Conservation (phyloP, 129 eudicot genomes). For the Oenanthe sinensis region DNA sequence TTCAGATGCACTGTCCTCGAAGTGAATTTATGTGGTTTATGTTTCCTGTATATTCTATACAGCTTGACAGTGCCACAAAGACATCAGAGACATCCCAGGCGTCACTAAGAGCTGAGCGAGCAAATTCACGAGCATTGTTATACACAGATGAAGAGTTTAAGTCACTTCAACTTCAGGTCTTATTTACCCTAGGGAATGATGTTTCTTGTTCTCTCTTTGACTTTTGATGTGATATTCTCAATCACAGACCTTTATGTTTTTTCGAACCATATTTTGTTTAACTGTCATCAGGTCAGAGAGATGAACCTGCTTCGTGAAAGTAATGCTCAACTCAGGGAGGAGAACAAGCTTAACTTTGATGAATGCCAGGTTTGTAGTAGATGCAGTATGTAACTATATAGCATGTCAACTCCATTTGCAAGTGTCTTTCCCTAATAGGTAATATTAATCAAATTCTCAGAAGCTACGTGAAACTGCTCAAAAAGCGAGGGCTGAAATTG, state of each 20-base stretch:
- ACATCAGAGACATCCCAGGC: conserved; percentile 68
- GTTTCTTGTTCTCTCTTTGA: neutral
- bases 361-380: conserved; percentile 55
- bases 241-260: neutral
- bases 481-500: conserved; percentile 34
- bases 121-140: conserved; percentile 46
- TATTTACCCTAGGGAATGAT: neutral
- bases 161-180: conserved; percentile 67
- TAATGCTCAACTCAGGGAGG: conserved; percentile 84
- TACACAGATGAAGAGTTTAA: conserved; percentile 84
- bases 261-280: neutral
- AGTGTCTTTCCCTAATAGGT: neutral
- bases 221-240: neutral
- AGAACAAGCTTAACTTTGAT: conserved; percentile 70
- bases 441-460: conserved; percentile 5
- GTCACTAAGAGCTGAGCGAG: conserved; percentile 56
- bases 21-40: neutral
- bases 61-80: conserved; percentile 74
- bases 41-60: neutral
- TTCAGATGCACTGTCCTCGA: neutral
- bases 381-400: neutral
- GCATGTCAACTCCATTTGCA: neutral
- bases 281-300: conserved; percentile 46
- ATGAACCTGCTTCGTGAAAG: conserved; percentile 89
- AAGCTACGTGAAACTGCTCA: conserved; percentile 59